Conservation (phyloP, 164 flowering plant species). For the Magnolia kwangsiensis region DNA sequence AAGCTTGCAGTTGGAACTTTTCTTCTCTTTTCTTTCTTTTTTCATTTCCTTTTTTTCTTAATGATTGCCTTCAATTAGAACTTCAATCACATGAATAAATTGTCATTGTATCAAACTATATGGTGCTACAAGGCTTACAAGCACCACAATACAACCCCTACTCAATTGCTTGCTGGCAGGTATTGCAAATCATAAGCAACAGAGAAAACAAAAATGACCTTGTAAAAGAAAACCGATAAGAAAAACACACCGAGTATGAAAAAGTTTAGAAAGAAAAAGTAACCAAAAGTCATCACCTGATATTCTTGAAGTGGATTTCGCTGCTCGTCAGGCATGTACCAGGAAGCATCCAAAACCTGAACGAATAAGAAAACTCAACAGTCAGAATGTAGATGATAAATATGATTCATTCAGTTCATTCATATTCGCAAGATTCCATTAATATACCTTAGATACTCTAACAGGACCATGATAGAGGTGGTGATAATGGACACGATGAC, state of each 20-base stretch:
- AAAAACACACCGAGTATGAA: not conserved
- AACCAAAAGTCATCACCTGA: slow-evolving; percentile 47
- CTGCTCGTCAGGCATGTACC: slow-evolving; percentile 99
- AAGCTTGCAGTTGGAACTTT: too few relatives aligned
- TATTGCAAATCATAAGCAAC: not conserved
- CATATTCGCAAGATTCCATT: too few relatives aligned
- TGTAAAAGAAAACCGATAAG: not conserved
- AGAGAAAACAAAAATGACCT: not conserved
- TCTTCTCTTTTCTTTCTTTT: too few relatives aligned
- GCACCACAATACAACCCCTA: not conserved
- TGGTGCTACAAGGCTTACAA: not conserved
- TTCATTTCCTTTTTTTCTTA: too few relatives aligned
- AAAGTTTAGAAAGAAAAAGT: not conserved
- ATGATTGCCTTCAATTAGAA: too few relatives aligned
- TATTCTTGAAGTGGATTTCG: slow-evolving; percentile 96
- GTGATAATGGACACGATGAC: too few relatives aligned
- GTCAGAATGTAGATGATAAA: too few relatives aligned
- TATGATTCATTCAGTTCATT: too few relatives aligned
- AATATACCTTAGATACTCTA: too few relatives aligned
- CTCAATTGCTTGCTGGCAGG: not conserved
- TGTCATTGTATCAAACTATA: too few relatives aligned
- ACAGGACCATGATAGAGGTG: too few relatives aligned
- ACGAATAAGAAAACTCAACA: not conserved
- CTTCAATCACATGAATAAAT: too few relatives aligned
- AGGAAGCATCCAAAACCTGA: slow-evolving; percentile 97